A percentile compares a stretch with the other conserved stretches of the same genome.
Conservation (phyloP, 768 basidiomycete genomes). For the Mycena polygramma region DNA sequence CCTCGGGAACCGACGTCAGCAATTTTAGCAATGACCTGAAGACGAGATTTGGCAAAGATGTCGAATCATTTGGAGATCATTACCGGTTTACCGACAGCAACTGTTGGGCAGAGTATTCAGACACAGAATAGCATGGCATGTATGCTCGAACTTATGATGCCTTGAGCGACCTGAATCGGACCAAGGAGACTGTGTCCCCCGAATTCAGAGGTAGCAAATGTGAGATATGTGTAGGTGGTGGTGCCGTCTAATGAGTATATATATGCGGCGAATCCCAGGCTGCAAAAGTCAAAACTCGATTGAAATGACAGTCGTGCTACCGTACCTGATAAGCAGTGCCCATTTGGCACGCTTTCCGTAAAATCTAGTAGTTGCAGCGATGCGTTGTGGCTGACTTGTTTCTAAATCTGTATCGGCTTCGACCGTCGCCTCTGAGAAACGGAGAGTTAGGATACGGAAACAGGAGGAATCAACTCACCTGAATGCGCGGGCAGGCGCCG, state of each 20-base stretch:
- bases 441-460: too few species aligned
- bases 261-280: conserved; percentile 77
- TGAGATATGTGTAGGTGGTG: conserved; percentile 77
- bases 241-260: conserved; percentile 82
- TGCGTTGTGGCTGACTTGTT: conserved; percentile 7
- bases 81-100: conserved; percentile 71
- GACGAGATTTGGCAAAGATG: too few species aligned
- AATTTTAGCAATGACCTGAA: conserved; percentile 72
- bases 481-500: conserved; percentile 25
- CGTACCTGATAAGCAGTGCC: conserved; percentile 72
- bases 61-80: conserved; percentile 31
- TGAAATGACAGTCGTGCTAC: conserved; percentile 10
- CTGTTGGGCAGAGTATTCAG: conserved; percentile 33
- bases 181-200: conserved; percentile 66
- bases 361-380: conserved; percentile 38
- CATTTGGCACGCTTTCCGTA: conserved; percentile 69
- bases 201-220: conserved; percentile 68
- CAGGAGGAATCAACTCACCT: neutral
- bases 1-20: conserved; percentile 80
- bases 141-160: conserved; percentile 62
- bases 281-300: conserved; percentile 37
- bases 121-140: neutral
- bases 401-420: neutral
- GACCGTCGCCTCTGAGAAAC: conserved; percentile 1
- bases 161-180: conserved; percentile 67